phyloP scores from a whole-genome alignment of 345 rosid genomes.

The Salix brachista region DNA sequence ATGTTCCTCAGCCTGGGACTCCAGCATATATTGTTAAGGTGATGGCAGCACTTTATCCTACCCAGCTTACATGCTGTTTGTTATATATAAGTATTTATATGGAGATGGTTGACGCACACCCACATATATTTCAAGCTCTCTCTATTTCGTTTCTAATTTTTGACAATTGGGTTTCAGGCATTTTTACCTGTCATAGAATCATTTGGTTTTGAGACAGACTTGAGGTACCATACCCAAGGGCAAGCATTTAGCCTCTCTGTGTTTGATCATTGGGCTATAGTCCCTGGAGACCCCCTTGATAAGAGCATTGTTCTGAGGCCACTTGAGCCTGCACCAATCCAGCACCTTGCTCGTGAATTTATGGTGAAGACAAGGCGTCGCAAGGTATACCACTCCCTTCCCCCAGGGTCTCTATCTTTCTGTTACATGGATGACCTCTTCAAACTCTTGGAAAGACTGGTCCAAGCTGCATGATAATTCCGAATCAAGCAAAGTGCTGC shows the following conservation, averaged over 20 bases:
- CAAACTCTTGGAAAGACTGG: background rate
- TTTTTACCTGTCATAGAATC: slow-evolving; percentile 85
- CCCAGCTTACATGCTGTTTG: background rate
- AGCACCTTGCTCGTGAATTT: slow-evolving; percentile 86
- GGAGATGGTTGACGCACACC: background rate
- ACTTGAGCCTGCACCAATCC: slow-evolving; percentile 86
- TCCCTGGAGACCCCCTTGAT: slow-evolving; percentile 95
- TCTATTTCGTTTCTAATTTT: background rate
- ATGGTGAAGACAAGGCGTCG: slow-evolving; percentile 87
- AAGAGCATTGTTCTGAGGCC: slow-evolving; percentile 77
- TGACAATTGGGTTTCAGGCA: slow-evolving; percentile 45
- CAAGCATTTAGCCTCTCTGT: slow-evolving; percentile 77
- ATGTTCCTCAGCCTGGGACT: slow-evolving; percentile 97
- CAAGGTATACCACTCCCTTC: slow-evolving; percentile 40
- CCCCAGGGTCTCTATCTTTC: background rate
- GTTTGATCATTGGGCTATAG: slow-evolving; percentile 91
- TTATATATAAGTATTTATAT: no score
- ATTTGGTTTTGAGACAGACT: slow-evolving; percentile 88
- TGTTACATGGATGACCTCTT: background rate
- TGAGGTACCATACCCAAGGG: slow-evolving; percentile 88
- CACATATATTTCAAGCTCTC: background rate
- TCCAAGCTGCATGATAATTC: background rate
- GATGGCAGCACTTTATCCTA: background rate
- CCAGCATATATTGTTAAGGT: slow-evolving; percentile 97
- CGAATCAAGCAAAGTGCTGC: no score